Conservation (phyloP, 2,329 filamentous ascomycete genomes). For the Colletotrichum somersetense region DNA sequence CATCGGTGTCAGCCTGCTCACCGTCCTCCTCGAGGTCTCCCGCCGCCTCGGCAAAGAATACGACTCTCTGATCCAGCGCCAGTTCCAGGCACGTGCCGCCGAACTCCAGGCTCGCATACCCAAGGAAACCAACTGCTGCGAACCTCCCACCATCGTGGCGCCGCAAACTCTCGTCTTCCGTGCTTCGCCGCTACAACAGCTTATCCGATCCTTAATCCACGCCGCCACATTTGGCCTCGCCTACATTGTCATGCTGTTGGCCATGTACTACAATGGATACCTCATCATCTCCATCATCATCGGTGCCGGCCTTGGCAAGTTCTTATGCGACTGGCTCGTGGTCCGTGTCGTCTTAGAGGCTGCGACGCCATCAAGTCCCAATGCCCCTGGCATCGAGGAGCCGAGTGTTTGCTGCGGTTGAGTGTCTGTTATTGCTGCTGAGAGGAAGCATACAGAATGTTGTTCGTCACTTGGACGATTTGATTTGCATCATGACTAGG, state of each 20-base stretch:
- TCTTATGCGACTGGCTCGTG: conserved; percentile 66
- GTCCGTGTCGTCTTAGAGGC: conserved; percentile 50
- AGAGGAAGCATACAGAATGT: background rate
- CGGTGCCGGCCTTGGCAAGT: conserved; percentile 65
- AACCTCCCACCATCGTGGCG: conserved; percentile 36
- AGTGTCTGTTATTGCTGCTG: conserved; percentile 18
- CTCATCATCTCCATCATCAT: conserved; percentile 60
- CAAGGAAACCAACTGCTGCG: conserved; percentile 37
- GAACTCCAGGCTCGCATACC: conserved; percentile 44
- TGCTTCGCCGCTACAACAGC: conserved; percentile 56
- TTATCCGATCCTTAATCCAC: conserved; percentile 55
- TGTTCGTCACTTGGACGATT: conserved; percentile 4
- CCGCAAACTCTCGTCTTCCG: conserved; percentile 51
- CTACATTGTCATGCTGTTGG: conserved; percentile 60
- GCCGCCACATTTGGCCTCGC: conserved; percentile 57
- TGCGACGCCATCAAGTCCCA: conserved; percentile 39
- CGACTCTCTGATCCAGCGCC: conserved; percentile 55
- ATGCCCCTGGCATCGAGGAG: conserved; percentile 56
- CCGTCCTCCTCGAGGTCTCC: conserved; percentile 55
- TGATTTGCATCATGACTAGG: conserved; percentile 20
- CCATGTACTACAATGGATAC: conserved; percentile 62
- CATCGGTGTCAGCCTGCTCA: conserved; percentile 58
- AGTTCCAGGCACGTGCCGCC: conserved; percentile 53
- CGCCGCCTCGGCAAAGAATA: conserved; percentile 58
- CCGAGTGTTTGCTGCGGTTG: conserved; percentile 62